phyloP scores from a whole-genome alignment of 2,329 filamentous ascomycete genomes.

The Diaporthe australafricana region DNA sequence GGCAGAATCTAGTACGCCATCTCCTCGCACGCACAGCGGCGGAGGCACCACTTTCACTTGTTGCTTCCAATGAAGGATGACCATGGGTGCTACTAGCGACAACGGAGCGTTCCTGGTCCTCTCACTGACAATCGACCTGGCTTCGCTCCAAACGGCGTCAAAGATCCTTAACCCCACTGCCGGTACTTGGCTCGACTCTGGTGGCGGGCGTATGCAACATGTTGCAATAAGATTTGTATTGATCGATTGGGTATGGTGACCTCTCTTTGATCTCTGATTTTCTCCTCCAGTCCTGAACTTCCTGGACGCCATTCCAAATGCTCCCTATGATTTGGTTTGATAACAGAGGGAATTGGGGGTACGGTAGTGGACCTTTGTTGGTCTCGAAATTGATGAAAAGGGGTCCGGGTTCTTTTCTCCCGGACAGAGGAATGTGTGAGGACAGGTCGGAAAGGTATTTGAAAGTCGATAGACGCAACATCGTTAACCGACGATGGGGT shows the following conservation, averaged over 20 bases:
- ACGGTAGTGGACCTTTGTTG: conserved; percentile 3
- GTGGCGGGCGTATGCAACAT: neutral
- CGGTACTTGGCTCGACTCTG: neutral
- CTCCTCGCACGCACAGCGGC: conserved; percentile 18
- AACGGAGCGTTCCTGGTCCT: too few species aligned
- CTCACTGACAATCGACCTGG: neutral
- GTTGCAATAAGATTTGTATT: conserved; percentile 34
- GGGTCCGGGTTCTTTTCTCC: neutral
- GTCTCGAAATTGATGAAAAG: conserved; percentile 16
- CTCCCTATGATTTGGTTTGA: conserved; percentile 36
- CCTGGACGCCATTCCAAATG: conserved; percentile 36
- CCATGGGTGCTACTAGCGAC: too few species aligned
- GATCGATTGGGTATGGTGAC: conserved; percentile 30
- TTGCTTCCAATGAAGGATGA: neutral
- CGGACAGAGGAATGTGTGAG: conserved; percentile 15
- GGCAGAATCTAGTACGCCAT: neutral
- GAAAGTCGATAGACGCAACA: conserved; percentile 22
- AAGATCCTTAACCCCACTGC: neutral
- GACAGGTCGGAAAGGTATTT: conserved; percentile 6
- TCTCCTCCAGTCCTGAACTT: conserved; percentile 18
- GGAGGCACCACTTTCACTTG: neutral
- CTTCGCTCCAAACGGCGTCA: neutral
- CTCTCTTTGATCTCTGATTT: conserved; percentile 26
- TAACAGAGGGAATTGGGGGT: conserved; percentile 34
- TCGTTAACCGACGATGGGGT: conserved; percentile 7